A percentile compares a stretch with the other conserved stretches of the same genome.
These are phyloP conservation scores for Sphagnum tenellum DNA, from an alignment of 225 moss, liverwort and hornwort genomes.

Conservation along the genomic window DNA sequence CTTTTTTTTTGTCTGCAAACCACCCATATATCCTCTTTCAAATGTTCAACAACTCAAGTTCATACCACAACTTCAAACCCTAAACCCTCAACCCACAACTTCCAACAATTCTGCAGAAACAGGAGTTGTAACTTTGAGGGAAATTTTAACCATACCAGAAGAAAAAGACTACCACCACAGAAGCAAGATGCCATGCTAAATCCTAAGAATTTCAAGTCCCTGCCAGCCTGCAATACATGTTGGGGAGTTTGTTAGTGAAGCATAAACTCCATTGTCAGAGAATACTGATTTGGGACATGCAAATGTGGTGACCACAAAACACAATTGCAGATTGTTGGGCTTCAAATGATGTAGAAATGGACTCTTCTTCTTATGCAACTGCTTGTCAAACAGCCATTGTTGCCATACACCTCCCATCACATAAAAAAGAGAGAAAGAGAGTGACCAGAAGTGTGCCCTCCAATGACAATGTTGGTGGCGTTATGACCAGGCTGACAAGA, in stretches of 20 bases:
- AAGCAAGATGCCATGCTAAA: constrained; percentile 88
- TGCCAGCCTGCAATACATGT: constrained; percentile 44
- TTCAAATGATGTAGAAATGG: too few relatives aligned
- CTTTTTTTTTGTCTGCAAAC: too few relatives aligned
- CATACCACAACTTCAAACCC: not conserved
- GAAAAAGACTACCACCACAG: constrained; percentile 49
- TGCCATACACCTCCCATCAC: too few relatives aligned
- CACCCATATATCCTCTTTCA: not conserved
- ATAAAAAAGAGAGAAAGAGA: not conserved
- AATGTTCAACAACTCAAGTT: not conserved
- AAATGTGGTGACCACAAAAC: not conserved
- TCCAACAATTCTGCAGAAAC: too few relatives aligned
- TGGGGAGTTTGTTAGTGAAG: too few relatives aligned
- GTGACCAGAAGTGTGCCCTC: constrained; percentile 85
- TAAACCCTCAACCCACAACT: too few relatives aligned
- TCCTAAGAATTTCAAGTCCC: constrained; percentile 77
- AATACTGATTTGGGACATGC: too few relatives aligned
- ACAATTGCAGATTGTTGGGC: not conserved
- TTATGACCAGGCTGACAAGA: constrained; percentile 54
- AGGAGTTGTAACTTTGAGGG: not conserved
- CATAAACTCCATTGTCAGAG: too few relatives aligned
- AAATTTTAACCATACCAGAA: constrained; percentile 33
- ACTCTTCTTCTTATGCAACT: too few relatives aligned
- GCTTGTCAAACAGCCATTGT: too few relatives aligned
- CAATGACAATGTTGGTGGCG: constrained; percentile 66